Conservation (phyloP, 2,329 filamentous ascomycete genomes). For the Fusarium keratoplasticum region DNA sequence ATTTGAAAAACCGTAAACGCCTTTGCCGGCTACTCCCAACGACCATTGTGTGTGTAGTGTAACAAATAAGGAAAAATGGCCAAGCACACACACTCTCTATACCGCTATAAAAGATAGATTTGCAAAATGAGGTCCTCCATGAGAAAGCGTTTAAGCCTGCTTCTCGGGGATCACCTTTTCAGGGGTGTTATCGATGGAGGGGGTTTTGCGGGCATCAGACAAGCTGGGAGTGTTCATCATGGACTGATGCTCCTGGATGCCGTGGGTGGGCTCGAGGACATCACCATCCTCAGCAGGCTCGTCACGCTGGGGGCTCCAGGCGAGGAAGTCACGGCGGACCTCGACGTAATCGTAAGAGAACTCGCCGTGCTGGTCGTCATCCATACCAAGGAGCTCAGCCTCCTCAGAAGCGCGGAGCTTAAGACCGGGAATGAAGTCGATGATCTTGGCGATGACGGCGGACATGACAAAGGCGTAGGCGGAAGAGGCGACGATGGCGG, state of each 20-base stretch:
- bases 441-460: constrained; percentile 77
- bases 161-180: constrained; percentile 28
- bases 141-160: constrained; percentile 14
- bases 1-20: constrained; percentile 34
- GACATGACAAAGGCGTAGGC: constrained; percentile 80
- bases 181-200: constrained; percentile 32
- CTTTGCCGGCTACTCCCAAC: constrained; percentile 43
- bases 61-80: constrained; percentile 14
- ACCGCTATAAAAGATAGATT: constrained; percentile 29
- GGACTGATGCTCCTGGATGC: constrained; percentile 73
- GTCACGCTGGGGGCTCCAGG: constrained; percentile 82
- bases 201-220: constrained; percentile 44
- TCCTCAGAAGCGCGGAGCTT: constrained; percentile 84
- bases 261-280: constrained; percentile 74
- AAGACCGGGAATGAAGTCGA: constrained; percentile 81
- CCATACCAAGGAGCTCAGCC: constrained; percentile 88
- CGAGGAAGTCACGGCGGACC: constrained; percentile 87
- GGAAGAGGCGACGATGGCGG: constrained; percentile 75
- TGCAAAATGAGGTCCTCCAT: constrained; percentile 11
- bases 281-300: constrained; percentile 71
- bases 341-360: constrained; percentile 93
- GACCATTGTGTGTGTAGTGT: constrained; percentile 11
- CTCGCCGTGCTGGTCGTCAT: constrained; percentile 90
- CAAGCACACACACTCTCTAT: constrained; percentile 13
- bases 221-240: constrained; percentile 50